Evolutionary conservation across 345 rosid genomes (phyloP).

Genomic region (Melaleuca alternifolia): DNA sequence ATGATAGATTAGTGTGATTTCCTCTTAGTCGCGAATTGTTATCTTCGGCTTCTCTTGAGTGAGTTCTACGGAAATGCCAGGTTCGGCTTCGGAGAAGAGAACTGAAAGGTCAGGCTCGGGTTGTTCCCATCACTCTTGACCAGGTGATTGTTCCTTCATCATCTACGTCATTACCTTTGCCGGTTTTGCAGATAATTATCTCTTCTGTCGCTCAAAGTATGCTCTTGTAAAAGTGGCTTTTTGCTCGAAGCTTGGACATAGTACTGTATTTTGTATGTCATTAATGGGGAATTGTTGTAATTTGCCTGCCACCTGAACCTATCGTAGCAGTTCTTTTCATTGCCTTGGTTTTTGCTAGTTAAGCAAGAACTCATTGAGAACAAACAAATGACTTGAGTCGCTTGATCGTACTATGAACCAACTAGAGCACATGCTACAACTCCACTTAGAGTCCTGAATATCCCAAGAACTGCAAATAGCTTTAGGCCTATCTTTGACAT

Average conservation of each 20-base stretch:
- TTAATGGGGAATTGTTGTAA: background rate
- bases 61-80: constrained; percentile 14
- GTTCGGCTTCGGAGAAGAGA: constrained; percentile 73
- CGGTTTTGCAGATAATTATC: background rate
- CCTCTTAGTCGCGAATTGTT: background rate
- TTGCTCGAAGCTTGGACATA: background rate
- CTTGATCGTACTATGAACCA: background rate
- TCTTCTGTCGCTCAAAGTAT: background rate
- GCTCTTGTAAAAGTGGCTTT: background rate
- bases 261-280: background rate
- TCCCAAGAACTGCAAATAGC: background rate
- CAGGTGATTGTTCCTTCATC: constrained; percentile 33
- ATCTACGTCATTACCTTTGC: background rate
- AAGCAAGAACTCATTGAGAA: background rate
- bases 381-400: background rate
- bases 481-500: background rate
- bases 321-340: background rate
- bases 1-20: background rate
- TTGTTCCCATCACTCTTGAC: constrained; percentile 86
- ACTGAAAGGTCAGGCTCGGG: constrained; percentile 55
- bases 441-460: background rate
- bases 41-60: background rate
- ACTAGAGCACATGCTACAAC: background rate
- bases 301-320: background rate
- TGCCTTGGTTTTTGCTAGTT: background rate